Percentiles rank a stretch among this genome's conserved stretches.
Evolutionary conservation across 345 rosid species (phyloP).

Genomic region (Raphanus sativus): DNA sequence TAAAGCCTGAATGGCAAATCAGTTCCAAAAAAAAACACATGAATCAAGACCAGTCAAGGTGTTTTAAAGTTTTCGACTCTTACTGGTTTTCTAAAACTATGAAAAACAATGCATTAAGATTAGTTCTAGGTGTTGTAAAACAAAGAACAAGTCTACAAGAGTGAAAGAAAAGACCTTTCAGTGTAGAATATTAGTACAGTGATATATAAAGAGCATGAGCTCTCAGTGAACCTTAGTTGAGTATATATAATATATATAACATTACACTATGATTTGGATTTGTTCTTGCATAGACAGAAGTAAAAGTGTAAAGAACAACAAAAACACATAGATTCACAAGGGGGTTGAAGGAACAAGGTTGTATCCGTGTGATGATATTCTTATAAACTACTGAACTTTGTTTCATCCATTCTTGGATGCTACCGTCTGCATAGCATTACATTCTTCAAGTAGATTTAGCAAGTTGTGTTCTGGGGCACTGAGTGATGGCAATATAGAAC

Average conservation of each 20-base stretch:
- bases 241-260: constrained; percentile 26
- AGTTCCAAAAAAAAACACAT: not conserved
- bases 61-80: not conserved
- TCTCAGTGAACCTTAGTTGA: constrained; percentile 16
- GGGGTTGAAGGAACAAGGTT: constrained; percentile 5
- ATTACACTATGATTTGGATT: constrained; percentile 23
- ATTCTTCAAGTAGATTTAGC: constrained; percentile 80
- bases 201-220: constrained; percentile 14
- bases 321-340: constrained; percentile 7
- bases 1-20: constrained; percentile 13
- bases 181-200: constrained; percentile 6
- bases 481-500: constrained; percentile 72
- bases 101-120: not conserved
- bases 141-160: not conserved
- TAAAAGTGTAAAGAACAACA: constrained; percentile 18
- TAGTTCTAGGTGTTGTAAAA: not conserved
- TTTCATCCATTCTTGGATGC: constrained; percentile 39
- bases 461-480: constrained; percentile 93
- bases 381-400: constrained; percentile 17
- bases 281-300: constrained; percentile 26
- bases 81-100: not conserved
- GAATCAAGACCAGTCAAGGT: not conserved
- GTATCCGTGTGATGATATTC: constrained; percentile 27
- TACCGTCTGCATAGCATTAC: constrained; percentile 59
- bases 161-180: not conserved